Base-by-base conservation (phyloP, 2,329 filamentous ascomycete species). In the Alternaria angustiovoidea region DNA sequence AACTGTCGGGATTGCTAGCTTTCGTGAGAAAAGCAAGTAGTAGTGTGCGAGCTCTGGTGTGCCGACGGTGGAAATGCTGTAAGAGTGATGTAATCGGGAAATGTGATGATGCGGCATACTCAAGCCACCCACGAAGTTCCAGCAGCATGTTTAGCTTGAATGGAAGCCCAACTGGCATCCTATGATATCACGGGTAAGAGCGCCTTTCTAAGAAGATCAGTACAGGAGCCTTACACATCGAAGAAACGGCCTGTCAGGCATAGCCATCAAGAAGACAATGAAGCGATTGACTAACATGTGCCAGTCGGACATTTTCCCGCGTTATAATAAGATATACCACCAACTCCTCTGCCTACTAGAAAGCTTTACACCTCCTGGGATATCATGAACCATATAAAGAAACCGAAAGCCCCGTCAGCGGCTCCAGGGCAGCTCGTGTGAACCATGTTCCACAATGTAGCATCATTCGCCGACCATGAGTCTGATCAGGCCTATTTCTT, bases 401-500 rank as follows among this genome's bases (percentile, higher is more conserved):
- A 54, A 62, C 34, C 20, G 48, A 51, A 56, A 46, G 55, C 38
- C 51, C 28, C 56, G 32, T 57, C 34, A 16, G 32, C n/a, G 28
- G 16, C n/a, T 41, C 18, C 34, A n/a, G 34, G 38, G 16, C 22
- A 34, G 32, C 18, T 18, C 32, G 43, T 47, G 18, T 38, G 14
- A 49, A 24, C 9, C 32, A 36, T 5, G 46, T 7, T 24, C 39
- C 16, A 36, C 20, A 26, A 36, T 24, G 46, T 38, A 49, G 8
- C 46, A 49, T 53, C 30, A 28, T 22, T n/a, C 30, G 48, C 26
- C 28, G 28, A 34, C 47, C 14, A 22, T 24, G 28, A 22, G 24
- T 39, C 8, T 43, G 20, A 24, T 9, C 42, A 43, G 11, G 22
- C 55, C 62, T 64, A 77, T 71, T 84, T 81, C 75, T 80, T 80